Evolutionary conservation across 2,329 filamentous ascomycete genomes (phyloP), one percentile per base, ranked within the genome.

Genomic region (Arthrobotrys entomopaga): DNA sequence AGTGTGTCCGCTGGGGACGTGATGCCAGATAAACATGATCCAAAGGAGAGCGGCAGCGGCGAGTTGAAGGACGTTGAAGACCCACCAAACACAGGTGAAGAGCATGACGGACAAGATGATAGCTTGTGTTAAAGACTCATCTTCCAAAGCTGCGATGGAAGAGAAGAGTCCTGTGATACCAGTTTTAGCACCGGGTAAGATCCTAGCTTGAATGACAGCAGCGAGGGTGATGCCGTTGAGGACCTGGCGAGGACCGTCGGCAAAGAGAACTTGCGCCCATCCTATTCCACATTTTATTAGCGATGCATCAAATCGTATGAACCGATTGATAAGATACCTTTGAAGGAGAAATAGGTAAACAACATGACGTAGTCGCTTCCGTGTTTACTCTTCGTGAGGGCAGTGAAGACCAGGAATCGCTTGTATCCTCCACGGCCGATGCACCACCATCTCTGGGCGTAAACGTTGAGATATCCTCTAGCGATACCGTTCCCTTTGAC

Each of bases 191-290:
- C 82, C 82, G 0, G 89, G 88, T n/a, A 91, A 84, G 1, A 97
- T 85, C 77, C 93, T 88, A 26, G 89, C 86, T 63, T 88, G 85
- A 83, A 95, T 91, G 42, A 97, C 91, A 0, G 92, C 91, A 80
- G 91, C 93, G 8, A 98, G 85, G 0, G 94, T 97, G 77, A 97
- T 84, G 19, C 88, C 93, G 79, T 99, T 99, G 81, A 98, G 87
- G 56, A 90, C 91, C 80, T 97, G 92, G 77, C 95, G 91, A 20
- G 95, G 95, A 0, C 93, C 95, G 80, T 96, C 93, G 78, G 94
- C 96, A 75, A 98, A 85, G 57, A 98, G 85, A 71, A 96, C 89
- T 77, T 94, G 91, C 79, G 98, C 87, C 87, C 93, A 97, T 48
- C 91, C 91, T 92, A 61, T 59, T 19, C 10, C n/a, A 48, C n/a